phyloP scores from a whole-genome alignment of 805 yeast genomes.

The Teunomyces barrocoloradensis region DNA sequence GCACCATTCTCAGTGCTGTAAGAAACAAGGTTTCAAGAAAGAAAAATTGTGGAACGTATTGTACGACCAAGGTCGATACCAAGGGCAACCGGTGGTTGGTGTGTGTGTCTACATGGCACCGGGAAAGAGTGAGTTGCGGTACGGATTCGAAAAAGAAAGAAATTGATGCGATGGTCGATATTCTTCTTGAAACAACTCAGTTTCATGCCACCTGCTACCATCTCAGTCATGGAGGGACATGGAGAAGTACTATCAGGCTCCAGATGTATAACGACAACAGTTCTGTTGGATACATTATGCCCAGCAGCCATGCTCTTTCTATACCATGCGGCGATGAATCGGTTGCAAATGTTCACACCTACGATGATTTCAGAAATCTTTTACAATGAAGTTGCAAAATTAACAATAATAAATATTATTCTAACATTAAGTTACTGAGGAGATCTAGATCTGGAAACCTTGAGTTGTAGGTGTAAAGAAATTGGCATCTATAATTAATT shows the following conservation, averaged over 20 bases:
- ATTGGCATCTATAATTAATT: no score
- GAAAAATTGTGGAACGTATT: background rate
- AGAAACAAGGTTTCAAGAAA: slow-evolving; percentile 1
- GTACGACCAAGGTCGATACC: background rate
- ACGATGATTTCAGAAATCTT: background rate
- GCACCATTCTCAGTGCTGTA: background rate
- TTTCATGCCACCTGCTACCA: background rate
- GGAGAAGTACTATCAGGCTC: background rate
- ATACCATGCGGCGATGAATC: slow-evolving; percentile 1
- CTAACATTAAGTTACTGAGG: background rate
- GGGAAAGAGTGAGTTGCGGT: background rate
- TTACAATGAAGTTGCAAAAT: background rate
- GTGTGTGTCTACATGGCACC: slow-evolving; percentile 3
- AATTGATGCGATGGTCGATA: background rate
- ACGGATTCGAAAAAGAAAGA: background rate
- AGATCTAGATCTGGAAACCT: no score
- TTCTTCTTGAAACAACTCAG: background rate
- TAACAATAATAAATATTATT: background rate
- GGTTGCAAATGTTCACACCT: background rate
- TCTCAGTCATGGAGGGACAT: background rate
- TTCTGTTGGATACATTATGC: background rate
- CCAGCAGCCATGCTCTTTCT: background rate
- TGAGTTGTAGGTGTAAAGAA: no score
- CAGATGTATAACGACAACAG: background rate
- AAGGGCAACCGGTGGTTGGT: background rate